phyloP scores from a whole-genome alignment of 2,329 filamentous ascomycete species.

The Epichloe aotearoae region DNA sequence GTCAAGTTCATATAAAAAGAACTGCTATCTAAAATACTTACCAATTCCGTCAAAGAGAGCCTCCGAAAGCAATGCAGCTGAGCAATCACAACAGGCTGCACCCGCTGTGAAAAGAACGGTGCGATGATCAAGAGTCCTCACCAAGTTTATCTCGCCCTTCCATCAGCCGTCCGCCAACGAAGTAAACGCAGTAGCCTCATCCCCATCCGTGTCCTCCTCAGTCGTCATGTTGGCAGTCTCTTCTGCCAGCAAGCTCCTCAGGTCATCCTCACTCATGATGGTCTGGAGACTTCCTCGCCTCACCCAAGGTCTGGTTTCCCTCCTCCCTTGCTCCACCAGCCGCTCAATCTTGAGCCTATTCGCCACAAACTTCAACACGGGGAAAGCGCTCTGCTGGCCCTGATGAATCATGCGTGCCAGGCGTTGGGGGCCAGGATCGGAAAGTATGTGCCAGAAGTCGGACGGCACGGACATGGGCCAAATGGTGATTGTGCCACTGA shows the following conservation, averaged over 20 bases:
- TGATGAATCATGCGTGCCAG: constrained; percentile 82
- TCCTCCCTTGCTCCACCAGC: constrained; percentile 44
- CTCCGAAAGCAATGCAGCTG: not conserved
- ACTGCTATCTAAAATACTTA: too few species aligned
- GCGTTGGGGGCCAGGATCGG: constrained; percentile 63
- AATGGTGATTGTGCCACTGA: constrained; percentile 88
- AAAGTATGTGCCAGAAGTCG: constrained; percentile 78
- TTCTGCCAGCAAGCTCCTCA: constrained; percentile 33
- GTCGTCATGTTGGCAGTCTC: constrained; percentile 23
- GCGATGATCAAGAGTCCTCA: not conserved
- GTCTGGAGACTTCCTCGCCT: constrained; percentile 43
- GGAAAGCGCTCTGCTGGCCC: constrained; percentile 79
- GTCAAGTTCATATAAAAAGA: too few species aligned
- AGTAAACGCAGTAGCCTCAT: constrained; percentile 14
- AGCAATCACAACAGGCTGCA: not conserved
- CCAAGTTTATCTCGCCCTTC: not conserved
- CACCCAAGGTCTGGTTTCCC: constrained; percentile 35
- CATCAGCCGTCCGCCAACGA: constrained; percentile 15
- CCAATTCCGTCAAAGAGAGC: too few species aligned
- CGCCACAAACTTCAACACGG: constrained; percentile 79
- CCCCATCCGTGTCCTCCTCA: constrained; percentile 23
- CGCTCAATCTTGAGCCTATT: constrained; percentile 80
- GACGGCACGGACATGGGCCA: constrained; percentile 73
- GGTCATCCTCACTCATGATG: constrained; percentile 47
- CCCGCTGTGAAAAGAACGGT: not conserved